Evolutionary conservation across 78 protist species (phyloP), one percentile per base, ranked within the genome.

Genomic region (Dictyostelium discoideum): DNA sequence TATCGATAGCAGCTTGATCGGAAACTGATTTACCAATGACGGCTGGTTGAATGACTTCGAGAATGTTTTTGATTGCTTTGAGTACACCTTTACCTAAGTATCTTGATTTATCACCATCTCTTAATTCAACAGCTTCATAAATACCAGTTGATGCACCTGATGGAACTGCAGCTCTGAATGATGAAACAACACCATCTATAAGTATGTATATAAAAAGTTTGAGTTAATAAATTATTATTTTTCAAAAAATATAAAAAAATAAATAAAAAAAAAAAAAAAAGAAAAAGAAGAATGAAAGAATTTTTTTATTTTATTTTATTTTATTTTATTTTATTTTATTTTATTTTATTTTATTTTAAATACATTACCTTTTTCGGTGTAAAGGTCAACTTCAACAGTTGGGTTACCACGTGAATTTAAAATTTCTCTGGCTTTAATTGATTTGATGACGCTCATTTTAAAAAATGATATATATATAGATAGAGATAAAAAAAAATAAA

Each of bases 41-140:
- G 1, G 97, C 98, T 42, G 99, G 99, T 54, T 86, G 98, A 80
- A 99, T 84, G 73, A 82, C n/a, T 16, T 46, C 16, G 78, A 96
- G 98, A 76, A 99, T 98, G 96, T 99, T 98, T 29, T 54, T 24
- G 20, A 99, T 98, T 57, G 99, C 99, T 63, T 85, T 92, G 40
- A 24, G 54, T 24, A 97, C 99, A 39, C 99, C 99, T 97, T 99
- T 99, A 85, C 99, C 99, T 24, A 86, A 50, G 98, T 96, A 99
- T 37, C 96, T 88, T 24, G 20, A 14, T 86, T 98, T 97, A 79
- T 79, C 98, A 77, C 96, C 98, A 24, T 98, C 99, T 29, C 86
- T 42, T 50, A 50, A 29, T 82, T 82, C 73, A 50, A 50, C 63
- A 9, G 86, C 86, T 29, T 82, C 86, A 54, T 82, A n/a, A 82